These are phyloP conservation scores for Penicillium desertorum DNA, from an alignment of 495 filamentous ascomycete genomes.

Conservation along the genomic window DNA sequence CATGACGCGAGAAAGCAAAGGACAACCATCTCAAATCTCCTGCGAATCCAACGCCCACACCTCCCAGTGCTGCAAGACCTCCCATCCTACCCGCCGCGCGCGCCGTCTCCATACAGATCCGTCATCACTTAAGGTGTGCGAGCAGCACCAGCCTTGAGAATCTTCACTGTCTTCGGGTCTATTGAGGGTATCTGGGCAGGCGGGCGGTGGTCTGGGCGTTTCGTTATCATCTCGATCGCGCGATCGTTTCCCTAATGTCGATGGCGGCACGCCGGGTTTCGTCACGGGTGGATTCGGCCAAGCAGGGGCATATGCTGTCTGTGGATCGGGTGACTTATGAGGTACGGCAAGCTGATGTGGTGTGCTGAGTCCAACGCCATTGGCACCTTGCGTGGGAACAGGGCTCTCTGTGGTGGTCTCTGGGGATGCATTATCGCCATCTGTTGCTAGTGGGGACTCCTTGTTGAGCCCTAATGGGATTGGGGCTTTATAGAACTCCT, in stretches of 20 bases:
- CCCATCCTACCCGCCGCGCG: constrained; percentile 42
- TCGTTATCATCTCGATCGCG: constrained; percentile 23
- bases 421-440: constrained; percentile 1
- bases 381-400: neutral
- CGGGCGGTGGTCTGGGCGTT: neutral
- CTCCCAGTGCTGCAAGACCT: constrained; percentile 45
- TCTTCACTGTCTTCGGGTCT: neutral
- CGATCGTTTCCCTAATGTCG: constrained; percentile 31
- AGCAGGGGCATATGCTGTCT: neutral
- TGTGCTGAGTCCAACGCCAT: neutral
- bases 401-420: constrained; percentile 1
- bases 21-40: constrained; percentile 31
- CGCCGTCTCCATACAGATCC: constrained; percentile 31
- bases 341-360: neutral
- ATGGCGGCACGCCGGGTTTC: constrained; percentile 12
- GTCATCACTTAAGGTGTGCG: constrained; percentile 14
- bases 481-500: constrained; percentile 37
- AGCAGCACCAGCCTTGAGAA: neutral
- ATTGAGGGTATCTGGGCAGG: neutral
- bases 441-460: constrained; percentile 17
- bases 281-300: neutral
- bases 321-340: neutral
- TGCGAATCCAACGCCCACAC: constrained; percentile 46
- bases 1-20: neutral
- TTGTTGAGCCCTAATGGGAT: constrained; percentile 3